Percentiles rank a stretch among this genome's conserved stretches.
Evolutionary conservation across 352 stramenopile genomes (phyloP).

Genomic region (Pythium phragmitis): DNA sequence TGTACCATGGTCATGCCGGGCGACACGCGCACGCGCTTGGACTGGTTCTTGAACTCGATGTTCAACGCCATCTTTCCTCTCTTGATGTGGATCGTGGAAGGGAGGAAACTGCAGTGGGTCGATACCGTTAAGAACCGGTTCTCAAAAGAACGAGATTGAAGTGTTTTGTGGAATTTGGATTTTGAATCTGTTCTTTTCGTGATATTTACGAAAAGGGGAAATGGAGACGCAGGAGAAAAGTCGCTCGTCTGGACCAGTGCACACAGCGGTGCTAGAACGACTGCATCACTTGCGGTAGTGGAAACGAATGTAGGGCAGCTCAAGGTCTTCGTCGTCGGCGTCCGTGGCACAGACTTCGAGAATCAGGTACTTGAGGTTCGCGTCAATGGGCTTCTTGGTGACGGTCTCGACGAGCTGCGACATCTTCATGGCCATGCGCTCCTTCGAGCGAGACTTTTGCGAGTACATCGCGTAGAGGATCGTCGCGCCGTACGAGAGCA

Average conservation of each 20-base stretch:
- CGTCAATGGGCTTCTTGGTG: constrained; percentile 95
- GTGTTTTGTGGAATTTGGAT: constrained; percentile 7
- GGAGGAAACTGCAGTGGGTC: background rate
- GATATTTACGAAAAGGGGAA: background rate
- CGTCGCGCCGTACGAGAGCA: constrained; percentile 96
- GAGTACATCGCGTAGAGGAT: constrained; percentile 91
- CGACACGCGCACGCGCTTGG: constrained; percentile 74
- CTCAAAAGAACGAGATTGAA: background rate
- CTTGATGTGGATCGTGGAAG: constrained; percentile 12
- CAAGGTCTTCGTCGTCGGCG: constrained; percentile 94
- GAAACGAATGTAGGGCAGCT: constrained; percentile 95
- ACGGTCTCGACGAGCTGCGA: constrained; percentile 94
- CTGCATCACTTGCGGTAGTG: constrained; percentile 51
- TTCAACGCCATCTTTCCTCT: constrained; percentile 53
- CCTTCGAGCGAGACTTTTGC: constrained; percentile 84
- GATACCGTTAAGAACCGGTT: constrained; percentile 1
- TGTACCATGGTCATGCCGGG: constrained; percentile 76
- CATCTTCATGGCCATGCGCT: constrained; percentile 97
- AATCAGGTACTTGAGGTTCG: constrained; percentile 95
- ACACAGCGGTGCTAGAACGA: background rate
- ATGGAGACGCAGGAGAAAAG: background rate
- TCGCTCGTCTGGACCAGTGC: background rate
- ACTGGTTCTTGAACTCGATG: constrained; percentile 66
- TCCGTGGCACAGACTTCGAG: constrained; percentile 97
- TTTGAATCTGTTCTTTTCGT: background rate